phyloP scores from a whole-genome alignment of 2,329 filamentous ascomycete species.

The Fusarium anguioides region DNA sequence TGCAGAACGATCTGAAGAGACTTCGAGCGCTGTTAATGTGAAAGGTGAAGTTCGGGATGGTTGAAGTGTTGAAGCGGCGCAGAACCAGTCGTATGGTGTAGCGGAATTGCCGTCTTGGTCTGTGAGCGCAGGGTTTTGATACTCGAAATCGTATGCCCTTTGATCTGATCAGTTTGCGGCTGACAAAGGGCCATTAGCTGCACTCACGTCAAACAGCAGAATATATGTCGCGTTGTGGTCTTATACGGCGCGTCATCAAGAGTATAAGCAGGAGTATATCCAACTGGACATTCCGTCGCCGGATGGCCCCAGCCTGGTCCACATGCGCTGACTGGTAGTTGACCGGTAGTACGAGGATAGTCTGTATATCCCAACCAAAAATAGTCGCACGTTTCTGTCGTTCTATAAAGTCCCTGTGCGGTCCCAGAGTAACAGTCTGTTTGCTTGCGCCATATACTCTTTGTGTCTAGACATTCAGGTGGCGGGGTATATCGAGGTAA shows the following conservation, averaged over 20 bases:
- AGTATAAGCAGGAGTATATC: background rate
- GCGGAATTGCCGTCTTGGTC: background rate
- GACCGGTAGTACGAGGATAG: background rate
- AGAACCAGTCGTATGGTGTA: background rate
- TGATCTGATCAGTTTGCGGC: background rate
- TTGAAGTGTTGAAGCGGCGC: background rate
- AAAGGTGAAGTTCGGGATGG: background rate
- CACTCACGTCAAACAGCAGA: background rate
- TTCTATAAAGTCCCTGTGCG: background rate
- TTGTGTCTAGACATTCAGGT: background rate
- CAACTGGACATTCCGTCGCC: background rate
- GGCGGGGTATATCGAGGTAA: background rate
- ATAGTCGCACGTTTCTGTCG: background rate
- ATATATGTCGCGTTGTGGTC: fast-evolving
- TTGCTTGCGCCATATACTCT: background rate
- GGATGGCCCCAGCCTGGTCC: background rate
- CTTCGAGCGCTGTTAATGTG: background rate
- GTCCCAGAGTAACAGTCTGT: background rate
- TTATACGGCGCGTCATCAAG: fast-evolving
- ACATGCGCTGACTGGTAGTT: fast-evolving
- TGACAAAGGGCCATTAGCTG: background rate
- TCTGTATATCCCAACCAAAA: background rate
- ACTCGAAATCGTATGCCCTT: background rate
- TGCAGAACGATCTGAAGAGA: background rate
- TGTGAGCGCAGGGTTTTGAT: background rate